Percentiles rank a stretch among this genome's conserved stretches.
phyloP scores from a whole-genome alignment of 805 yeast genomes.

The Zygotorulaspora chibaensis region DNA sequence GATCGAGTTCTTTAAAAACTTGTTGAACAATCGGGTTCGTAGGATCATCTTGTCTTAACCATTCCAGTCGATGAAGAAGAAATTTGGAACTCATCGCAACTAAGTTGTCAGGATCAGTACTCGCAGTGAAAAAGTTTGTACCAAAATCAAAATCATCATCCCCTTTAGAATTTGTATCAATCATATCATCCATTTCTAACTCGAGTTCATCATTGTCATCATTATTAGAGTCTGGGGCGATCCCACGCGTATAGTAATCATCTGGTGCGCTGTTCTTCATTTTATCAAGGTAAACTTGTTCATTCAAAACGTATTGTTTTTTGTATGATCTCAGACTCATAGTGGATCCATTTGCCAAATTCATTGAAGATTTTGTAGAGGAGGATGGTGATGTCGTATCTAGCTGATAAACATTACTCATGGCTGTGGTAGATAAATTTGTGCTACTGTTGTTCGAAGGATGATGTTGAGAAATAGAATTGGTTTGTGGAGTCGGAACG shows the following conservation, averaged over 20 bases:
- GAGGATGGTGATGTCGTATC: conserved; percentile 19
- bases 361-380: conserved; percentile 19
- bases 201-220: conserved; percentile 36
- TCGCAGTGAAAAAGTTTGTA: conserved; percentile 20
- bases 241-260: conserved; percentile 70
- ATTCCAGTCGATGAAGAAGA: conserved; percentile 26
- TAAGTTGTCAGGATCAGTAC: conserved; percentile 20
- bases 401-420: conserved; percentile 5
- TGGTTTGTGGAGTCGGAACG: conserved; percentile 13
- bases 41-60: conserved; percentile 44
- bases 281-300: conserved; percentile 58
- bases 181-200: conserved; percentile 20
- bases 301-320: conserved; percentile 46
- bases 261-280: conserved; percentile 58
- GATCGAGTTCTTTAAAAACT: conserved; percentile 14
- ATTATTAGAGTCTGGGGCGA: conserved; percentile 35
- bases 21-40: conserved; percentile 20
- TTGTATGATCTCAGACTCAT: conserved; percentile 21
- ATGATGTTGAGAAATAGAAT: conserved; percentile 9
- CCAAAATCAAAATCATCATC: conserved; percentile 36
- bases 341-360: conserved; percentile 10
- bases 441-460: conserved; percentile 9
- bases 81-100: conserved; percentile 28
- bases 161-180: conserved; percentile 17
- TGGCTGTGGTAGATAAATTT: conserved; percentile 4